Evolutionary conservation across 2,329 filamentous ascomycete genomes (phyloP).

Genomic region (Zymoseptoria ardabiliae): DNA sequence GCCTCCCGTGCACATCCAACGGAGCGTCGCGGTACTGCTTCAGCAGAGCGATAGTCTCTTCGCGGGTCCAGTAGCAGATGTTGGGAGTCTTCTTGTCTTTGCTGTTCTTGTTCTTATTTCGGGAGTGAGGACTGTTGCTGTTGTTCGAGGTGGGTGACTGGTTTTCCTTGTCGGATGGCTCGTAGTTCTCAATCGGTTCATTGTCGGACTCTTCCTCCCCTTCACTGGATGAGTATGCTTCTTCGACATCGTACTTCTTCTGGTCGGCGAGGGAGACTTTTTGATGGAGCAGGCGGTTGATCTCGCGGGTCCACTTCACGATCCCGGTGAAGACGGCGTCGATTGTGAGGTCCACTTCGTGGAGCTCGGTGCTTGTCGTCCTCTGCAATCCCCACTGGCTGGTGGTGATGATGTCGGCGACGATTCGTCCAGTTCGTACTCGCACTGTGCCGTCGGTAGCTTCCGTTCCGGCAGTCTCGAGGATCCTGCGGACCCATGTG

Average conservation of each 20-base stretch:
- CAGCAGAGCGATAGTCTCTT: background rate
- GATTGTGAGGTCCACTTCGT: background rate
- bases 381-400: background rate
- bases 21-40: background rate
- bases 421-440: background rate
- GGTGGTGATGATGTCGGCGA: background rate
- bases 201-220: background rate
- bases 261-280: background rate
- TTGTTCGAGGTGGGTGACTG: background rate
- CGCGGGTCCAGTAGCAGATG: background rate
- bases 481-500: background rate
- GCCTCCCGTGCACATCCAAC: background rate
- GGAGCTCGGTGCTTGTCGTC: background rate
- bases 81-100: background rate
- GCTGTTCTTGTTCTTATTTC: background rate
- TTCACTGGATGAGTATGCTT: background rate
- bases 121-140: background rate
- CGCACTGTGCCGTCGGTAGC: background rate
- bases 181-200: background rate
- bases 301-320: background rate
- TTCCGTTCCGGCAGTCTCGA: background rate
- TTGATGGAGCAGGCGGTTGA: background rate
- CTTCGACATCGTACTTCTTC: background rate
- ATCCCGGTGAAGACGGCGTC: background rate
- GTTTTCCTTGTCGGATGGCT: background rate